These are phyloP conservation scores for Lolium perenne DNA, from an alignment of 176 grass and related monocot species.

Conservation along the genomic window DNA sequence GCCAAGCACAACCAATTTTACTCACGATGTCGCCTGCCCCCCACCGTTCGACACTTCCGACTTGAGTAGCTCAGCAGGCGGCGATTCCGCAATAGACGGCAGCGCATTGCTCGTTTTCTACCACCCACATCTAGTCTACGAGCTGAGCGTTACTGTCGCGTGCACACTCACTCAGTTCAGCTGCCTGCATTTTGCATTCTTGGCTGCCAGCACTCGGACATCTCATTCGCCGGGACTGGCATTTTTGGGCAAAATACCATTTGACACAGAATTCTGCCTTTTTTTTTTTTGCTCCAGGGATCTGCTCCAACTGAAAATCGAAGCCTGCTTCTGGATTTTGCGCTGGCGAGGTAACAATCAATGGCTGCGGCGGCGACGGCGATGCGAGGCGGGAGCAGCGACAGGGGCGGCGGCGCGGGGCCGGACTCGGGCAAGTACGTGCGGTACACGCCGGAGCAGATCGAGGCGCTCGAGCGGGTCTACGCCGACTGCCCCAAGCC, in stretches of 20 bases:
- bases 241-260: background rate
- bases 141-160: too few species aligned
- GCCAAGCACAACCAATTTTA: too few species aligned
- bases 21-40: too few species aligned
- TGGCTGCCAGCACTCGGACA: background rate
- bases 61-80: too few species aligned
- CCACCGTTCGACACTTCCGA: too few species aligned
- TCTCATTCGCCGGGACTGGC: background rate
- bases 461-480: conserved; percentile 86
- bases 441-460: conserved; percentile 91
- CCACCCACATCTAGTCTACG: too few species aligned
- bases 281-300: conserved; percentile 4
- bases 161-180: too few species aligned
- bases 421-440: conserved; percentile 90
- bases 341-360: too few species aligned
- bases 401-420: conserved; percentile 48
- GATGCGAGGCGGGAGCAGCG: conserved; percentile 57
- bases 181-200: too few species aligned
- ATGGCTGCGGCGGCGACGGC: conserved; percentile 76
- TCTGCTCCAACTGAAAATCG: background rate
- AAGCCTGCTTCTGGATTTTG: too few species aligned
- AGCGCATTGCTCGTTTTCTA: too few species aligned
- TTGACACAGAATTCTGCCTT: background rate
- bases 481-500: conserved; percentile 94
- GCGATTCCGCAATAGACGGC: too few species aligned